These are phyloP conservation scores for Backusella morwellensis DNA, from an alignment of 192 early-diverging fungal species.

Conservation along the genomic window DNA sequence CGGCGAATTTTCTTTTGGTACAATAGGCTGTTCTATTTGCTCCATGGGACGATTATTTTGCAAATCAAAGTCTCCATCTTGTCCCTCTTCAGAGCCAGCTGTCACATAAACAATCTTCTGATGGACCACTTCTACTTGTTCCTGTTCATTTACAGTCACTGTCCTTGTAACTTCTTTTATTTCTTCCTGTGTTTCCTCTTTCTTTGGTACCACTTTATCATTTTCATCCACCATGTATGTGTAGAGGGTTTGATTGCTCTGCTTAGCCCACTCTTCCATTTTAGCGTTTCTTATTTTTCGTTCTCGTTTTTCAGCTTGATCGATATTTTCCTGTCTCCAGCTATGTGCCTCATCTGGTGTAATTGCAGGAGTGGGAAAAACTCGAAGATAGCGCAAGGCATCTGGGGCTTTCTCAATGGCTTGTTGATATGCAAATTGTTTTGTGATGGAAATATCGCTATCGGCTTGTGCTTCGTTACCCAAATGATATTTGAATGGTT, in stretches of 20 bases:
- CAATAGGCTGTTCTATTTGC: neutral
- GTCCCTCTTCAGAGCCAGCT: neutral
- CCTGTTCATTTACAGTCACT: neutral
- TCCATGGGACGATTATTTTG: neutral
- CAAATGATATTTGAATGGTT: conserved; percentile 12
- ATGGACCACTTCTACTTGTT: neutral
- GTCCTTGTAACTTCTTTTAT: neutral
- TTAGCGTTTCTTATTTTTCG: neutral
- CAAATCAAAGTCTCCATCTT: neutral
- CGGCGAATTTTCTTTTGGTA: neutral
- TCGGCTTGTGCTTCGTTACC: conserved; percentile 12
- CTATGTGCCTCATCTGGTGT: neutral
- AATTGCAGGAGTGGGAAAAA: neutral
- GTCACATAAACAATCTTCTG: neutral
- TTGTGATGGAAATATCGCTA: neutral
- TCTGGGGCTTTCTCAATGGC: neutral
- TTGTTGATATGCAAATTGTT: neutral
- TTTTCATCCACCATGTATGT: neutral
- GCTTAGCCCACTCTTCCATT: neutral
- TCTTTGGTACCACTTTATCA: neutral
- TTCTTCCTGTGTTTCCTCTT: neutral
- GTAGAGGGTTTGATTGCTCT: neutral
- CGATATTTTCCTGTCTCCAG: neutral
- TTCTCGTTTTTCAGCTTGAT: neutral
- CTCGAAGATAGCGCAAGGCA: conserved; percentile 4